Evolutionary conservation across 148 eudicot genomes (phyloP), one percentile per base, ranked within the genome.

Genomic region (Chenopodium suecicum): DNA sequence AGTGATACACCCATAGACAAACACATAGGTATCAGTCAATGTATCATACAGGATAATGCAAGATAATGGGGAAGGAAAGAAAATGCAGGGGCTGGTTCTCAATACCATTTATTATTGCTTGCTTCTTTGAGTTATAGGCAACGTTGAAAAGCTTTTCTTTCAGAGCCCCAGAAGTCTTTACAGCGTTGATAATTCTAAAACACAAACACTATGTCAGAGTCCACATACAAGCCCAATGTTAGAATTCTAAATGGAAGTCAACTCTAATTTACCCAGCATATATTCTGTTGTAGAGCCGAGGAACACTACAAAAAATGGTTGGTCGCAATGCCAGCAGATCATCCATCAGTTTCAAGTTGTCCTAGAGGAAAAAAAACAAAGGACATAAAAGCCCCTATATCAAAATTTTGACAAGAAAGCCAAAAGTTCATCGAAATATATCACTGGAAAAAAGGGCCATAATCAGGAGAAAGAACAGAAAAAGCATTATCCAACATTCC

Each of bases 111-210:
- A 92, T 80, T 76, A 94, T 80, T 41, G 99, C 97, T 81, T 92
- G 99, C 88, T 90, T 96, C 92, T 96, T 96, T 84, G 99, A 92
- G 82, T 91, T 90, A 88, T 92, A 96, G 70, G 99, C 99, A 80
- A 86, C 89, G 87, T 91, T 94, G 78, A 96, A 96, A 67, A 96
- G 85, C 85, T 85, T 90, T 84, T 96, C 92, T 83, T 86, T 92
- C 63, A 96, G 81, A 78, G 56, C 87, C 79, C 99, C 95, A 82
- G 99, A 96, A 81, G 92, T 88, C 83, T 94, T 90, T 82, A 96
- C 99, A 76, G 99, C 99, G 85, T 89, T 92, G 64, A 69, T 73
- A 80, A 96, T 94, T 88, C 98, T 94, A 78, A 70, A n/a, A 84
- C 16, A 79, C 23, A 74, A 68, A 79, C 62, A 17, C 76, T 34